Evolutionary conservation across 1,139 yeast genomes (phyloP).

Genomic region (Ashbya aceris): DNA sequence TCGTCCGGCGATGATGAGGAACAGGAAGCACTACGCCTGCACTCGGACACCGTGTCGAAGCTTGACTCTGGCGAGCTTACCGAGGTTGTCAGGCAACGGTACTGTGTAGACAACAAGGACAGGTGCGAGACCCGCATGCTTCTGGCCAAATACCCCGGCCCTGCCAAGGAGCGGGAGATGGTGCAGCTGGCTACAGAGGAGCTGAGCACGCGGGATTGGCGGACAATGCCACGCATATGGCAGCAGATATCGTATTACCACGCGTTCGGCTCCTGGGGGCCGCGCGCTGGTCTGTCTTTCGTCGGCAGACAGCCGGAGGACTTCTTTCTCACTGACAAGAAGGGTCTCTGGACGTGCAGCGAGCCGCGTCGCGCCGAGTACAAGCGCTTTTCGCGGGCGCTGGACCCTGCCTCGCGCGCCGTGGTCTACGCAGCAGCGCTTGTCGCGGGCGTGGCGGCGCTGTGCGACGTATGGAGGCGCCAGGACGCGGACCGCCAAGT

Average conservation of each 20-base stretch:
- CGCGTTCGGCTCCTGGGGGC: slow-evolving; percentile 26
- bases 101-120: neutral
- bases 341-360: slow-evolving; percentile 1
- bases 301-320: slow-evolving; percentile 7
- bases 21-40: neutral
- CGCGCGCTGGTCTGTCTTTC: slow-evolving; percentile 14
- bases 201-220: slow-evolving; percentile 13
- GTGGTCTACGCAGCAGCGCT: neutral
- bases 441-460: neutral
- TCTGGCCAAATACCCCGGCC: neutral
- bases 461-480: neutral
- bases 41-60: neutral
- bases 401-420: slow-evolving; percentile 1
- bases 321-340: slow-evolving; percentile 1
- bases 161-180: neutral
- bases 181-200: neutral
- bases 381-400: neutral
- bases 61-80: neutral
- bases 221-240: slow-evolving; percentile 12
- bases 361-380: neutral
- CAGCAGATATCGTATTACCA: slow-evolving; percentile 20
- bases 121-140: neutral
- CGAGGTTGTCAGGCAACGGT: neutral
- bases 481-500: neutral
- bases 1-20: slow-evolving; percentile 1